Conservation (phyloP, 148 eudicot species). For the Rhododendron molle region DNA sequence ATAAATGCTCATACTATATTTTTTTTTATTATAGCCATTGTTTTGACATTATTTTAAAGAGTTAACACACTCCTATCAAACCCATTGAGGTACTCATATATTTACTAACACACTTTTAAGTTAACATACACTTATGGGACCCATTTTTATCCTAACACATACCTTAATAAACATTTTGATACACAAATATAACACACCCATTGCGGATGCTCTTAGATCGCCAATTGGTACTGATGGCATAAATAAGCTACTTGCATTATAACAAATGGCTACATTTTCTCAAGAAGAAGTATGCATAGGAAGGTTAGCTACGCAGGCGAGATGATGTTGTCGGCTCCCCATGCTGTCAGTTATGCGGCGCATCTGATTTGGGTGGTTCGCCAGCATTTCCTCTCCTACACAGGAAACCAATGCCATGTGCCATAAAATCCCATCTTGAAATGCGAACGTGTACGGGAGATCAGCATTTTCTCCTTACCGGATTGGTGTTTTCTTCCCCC, state of each 20-base stretch:
- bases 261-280: neutral
- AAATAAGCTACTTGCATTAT: neutral
- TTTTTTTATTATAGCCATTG: too few relatives aligned
- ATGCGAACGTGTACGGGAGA: neutral
- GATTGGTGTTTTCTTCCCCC: neutral
- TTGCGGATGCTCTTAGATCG: too few relatives aligned
- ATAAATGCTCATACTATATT: too few relatives aligned
- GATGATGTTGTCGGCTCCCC: neutral
- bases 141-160: too few relatives aligned
- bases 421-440: neutral
- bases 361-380: neutral
- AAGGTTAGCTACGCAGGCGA: slow-evolving; percentile 11
- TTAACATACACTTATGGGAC: too few relatives aligned
- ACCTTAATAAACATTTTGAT: too few relatives aligned
- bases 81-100: too few relatives aligned
- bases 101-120: too few relatives aligned
- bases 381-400: neutral
- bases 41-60: too few relatives aligned
- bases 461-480: neutral
- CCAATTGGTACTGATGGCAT: neutral
- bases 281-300: neutral
- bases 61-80: too few relatives aligned
- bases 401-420: neutral
- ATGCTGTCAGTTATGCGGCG: neutral
- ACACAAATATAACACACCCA: too few relatives aligned